A percentile compares a stretch with the other conserved stretches of the same genome.
phyloP scores from a whole-genome alignment of 345 rosid genomes.

The Aethionema arabicum region DNA sequence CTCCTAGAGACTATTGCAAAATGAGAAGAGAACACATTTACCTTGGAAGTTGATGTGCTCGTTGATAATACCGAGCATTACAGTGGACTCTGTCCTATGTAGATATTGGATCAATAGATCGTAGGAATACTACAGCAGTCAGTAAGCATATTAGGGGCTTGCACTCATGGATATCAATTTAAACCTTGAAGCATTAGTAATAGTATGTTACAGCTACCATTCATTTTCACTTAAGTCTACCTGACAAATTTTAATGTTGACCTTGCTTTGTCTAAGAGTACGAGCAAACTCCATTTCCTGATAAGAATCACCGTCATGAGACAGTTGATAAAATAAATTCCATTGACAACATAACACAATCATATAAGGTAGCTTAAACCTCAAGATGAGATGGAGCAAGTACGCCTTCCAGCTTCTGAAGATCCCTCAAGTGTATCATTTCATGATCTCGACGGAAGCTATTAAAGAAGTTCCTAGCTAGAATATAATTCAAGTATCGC shows the following conservation, averaged over 20 bases:
- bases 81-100: slow-evolving; percentile 71
- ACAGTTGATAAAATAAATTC: slow-evolving; percentile 4
- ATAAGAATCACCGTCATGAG: slow-evolving; percentile 21
- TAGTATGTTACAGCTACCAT: slow-evolving; percentile 8
- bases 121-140: slow-evolving; percentile 71
- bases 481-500: slow-evolving; percentile 19
- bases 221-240: slow-evolving; percentile 36
- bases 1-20: not conserved
- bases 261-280: slow-evolving; percentile 80
- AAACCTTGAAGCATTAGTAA: slow-evolving; percentile 17
- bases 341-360: not conserved
- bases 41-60: slow-evolving; percentile 93
- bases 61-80: slow-evolving; percentile 83
- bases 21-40: slow-evolving; percentile 32
- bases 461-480: slow-evolving; percentile 77
- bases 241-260: slow-evolving; percentile 89
- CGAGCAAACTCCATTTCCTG: slow-evolving; percentile 99
- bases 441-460: slow-evolving; percentile 87
- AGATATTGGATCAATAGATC: slow-evolving; percentile 91
- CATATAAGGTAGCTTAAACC: slow-evolving; percentile 44
- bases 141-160: slow-evolving; percentile 27
- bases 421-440: slow-evolving; percentile 79
- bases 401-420: slow-evolving; percentile 93
- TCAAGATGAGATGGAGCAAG: slow-evolving; percentile 90
- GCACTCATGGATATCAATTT: slow-evolving; percentile 14